Evolutionary conservation across 208 protist genomes (phyloP), one percentile per base, ranked within the genome.

Genomic region (Trypanosoma boissoni): DNA sequence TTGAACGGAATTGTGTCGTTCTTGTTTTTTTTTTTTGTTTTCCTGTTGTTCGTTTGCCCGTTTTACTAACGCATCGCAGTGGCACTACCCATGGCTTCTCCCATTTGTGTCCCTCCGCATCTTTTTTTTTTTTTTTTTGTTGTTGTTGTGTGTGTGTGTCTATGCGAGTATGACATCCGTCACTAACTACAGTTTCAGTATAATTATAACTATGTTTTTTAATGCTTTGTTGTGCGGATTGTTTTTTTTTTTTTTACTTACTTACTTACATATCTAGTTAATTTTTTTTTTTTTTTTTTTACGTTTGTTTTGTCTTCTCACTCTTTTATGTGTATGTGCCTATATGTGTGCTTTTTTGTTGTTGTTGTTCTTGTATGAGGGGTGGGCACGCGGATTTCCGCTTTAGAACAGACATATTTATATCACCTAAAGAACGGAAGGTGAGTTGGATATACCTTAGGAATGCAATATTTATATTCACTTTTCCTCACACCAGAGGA

Each of bases 401-500:
- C 31, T 43, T 32, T 43, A 39, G 49, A 43, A 36, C 43, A 34
- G 44, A 37, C 44, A 23, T 54, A 52, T 50, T 39, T 37, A 20
- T 51, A 8, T 49, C 16, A 18, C 5, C n/a, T n/a, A n/a, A n/a
- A n/a, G n/a, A n/a, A n/a, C n/a, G n/a, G n/a, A 28, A 9, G 7
- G 36, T 53, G 50, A 21, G 42, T 9, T 20, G 21, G 12, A 64
- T 8, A 54, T 49, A 20, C 26, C 36, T 48, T 44, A 24, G 31
- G 7, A 29, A 64, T 69, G 60, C 28, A 61, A 1, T 68, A 49
- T 41, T 14, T 68, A 9, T 32, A 29, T 2, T 51, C 57, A 10
- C 28, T 90, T 46, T 83, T 91, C 32, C 70, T 64, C 3, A 55
- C 78, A 10, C 45, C 74, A 1, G 79, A 94, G 2, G 74, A 80